Evolutionary conservation across 179 eudicot genomes (phyloP).

Genomic region (Silene coronaria): DNA sequence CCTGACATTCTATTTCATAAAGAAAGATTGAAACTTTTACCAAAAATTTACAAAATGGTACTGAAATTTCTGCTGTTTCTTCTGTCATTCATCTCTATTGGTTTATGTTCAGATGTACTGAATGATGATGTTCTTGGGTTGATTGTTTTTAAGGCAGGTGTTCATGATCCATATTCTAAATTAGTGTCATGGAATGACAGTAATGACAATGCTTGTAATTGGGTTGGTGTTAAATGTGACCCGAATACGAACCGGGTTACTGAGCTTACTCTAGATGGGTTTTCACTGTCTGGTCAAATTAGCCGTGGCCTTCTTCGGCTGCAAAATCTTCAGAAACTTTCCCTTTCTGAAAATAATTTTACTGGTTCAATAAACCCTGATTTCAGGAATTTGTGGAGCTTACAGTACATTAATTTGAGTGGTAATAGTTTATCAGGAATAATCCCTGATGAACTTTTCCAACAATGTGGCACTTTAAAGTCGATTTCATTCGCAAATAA

Average conservation of each 20-base stretch:
- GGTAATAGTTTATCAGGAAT: conserved; percentile 53
- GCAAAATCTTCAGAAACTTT: conserved; percentile 42
- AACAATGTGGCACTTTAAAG: conserved; percentile 60
- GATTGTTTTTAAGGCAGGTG: conserved; percentile 71
- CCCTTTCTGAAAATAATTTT: conserved; percentile 57
- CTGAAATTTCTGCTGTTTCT: conserved; percentile 16
- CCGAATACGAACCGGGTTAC: conserved; percentile 42
- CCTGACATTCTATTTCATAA: conserved; percentile 10
- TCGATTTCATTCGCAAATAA: conserved; percentile 57
- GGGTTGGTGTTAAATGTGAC: conserved; percentile 67
- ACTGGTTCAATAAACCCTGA: conserved; percentile 54
- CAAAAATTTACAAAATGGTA: conserved; percentile 24
- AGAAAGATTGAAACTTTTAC: conserved; percentile 22
- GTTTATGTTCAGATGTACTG: conserved; percentile 35
- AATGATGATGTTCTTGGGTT: conserved; percentile 83
- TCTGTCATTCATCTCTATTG: conserved; percentile 16
- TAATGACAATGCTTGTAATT: conserved; percentile 58
- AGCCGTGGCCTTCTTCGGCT: conserved; percentile 49
- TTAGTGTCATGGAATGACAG: conserved; percentile 74
- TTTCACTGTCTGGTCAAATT: conserved; percentile 64
- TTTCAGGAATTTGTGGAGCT: conserved; percentile 44
- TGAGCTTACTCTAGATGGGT: conserved; percentile 47
- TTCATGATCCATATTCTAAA: conserved; percentile 55
- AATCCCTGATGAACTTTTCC: conserved; percentile 59
- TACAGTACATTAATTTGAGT: conserved; percentile 53